Conservation (phyloP, 2,329 filamentous ascomycete genomes). For the Penicillium glabrum region DNA sequence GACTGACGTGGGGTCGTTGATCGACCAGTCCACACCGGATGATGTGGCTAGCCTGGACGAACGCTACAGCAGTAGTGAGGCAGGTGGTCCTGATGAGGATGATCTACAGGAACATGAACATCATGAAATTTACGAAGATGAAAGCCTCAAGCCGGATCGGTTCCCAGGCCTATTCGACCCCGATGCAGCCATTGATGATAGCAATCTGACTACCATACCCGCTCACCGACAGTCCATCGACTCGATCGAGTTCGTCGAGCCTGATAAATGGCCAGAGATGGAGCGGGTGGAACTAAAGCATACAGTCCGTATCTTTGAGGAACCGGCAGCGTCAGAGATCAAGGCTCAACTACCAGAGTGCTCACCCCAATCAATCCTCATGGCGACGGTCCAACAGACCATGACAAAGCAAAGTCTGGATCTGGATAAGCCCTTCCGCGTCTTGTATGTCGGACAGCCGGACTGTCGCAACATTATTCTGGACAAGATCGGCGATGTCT, state of each 20-base stretch:
- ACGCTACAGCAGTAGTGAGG: constrained; percentile 38
- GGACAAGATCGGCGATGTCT: constrained; percentile 49
- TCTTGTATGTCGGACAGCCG: constrained; percentile 44
- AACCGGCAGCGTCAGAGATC: constrained; percentile 28
- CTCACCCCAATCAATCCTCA: constrained; percentile 33
- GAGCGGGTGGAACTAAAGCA: constrained; percentile 44
- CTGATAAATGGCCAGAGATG: constrained; percentile 39
- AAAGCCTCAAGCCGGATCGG: constrained; percentile 11
- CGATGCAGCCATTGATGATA: constrained; percentile 34
- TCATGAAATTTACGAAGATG: constrained; percentile 14
- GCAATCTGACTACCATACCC: constrained; percentile 36
- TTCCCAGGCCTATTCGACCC: background rate
- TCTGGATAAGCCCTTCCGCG: constrained; percentile 44
- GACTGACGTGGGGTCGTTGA: constrained; percentile 45
- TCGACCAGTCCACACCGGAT: constrained; percentile 43
- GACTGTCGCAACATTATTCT: constrained; percentile 43
- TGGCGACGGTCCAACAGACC: constrained; percentile 44
- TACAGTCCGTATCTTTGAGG: constrained; percentile 40
- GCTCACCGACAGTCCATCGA: constrained; percentile 32
- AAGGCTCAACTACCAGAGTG: constrained; percentile 28
- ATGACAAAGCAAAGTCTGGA: constrained; percentile 42
- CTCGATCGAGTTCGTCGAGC: constrained; percentile 45
- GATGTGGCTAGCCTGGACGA: constrained; percentile 47
- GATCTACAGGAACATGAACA: constrained; percentile 27
- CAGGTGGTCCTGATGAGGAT: constrained; percentile 33